Evolutionary conservation across 192 early-diverging fungal genomes (phyloP), one percentile per base, ranked within the genome.

Genomic region (Backusella parvicylindrica): DNA sequence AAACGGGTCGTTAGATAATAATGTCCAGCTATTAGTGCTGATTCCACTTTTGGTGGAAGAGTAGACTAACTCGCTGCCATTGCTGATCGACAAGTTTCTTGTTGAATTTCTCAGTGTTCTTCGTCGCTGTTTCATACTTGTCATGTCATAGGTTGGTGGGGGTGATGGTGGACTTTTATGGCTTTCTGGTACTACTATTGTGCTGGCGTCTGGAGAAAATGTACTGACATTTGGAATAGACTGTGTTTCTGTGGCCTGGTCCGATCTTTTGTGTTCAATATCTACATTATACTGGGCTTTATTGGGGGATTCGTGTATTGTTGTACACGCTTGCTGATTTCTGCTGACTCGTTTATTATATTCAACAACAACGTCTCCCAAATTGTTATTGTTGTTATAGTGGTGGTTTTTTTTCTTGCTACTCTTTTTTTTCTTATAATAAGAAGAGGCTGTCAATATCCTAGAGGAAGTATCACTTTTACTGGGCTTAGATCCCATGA

Each of bases 401-500:
- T 60, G 12, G 53, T 60, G 53, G 8, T 5, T 28, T 26, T 60
- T 60, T 60, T 60, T 60, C 53, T 60, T 60, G 53, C 53, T 60
- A 9, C 53, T 60, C 53, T 60, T 60, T 60, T 60, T 60, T 60
- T 26, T 60, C 23, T 60, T 60, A 60, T 60, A 28, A 26, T 12
- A 60, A 60, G 53, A 60, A 60, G 53, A n/a, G 23, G 12, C 53
- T 60, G 53, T 26, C 23, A 60, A 28, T 60, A 60, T 60, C 21
- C 53, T 60, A 12, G 53, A 60, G 23, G 21, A 60, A 28, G 53
- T 28, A 65, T 65, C 36, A 68, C 36, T 35, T 30, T 70, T 70
- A 70, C 68, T 70, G 68, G 68, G 37, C 23, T 47, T 41, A 16
- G 37, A n/a, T 28, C 68, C 68, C 68, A 70, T 70, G 21, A 60